Evolutionary conservation across 148 eudicot species (phyloP), one percentile per base, ranked within the genome.

Genomic region (Vaccinium vitisidaea): DNA sequence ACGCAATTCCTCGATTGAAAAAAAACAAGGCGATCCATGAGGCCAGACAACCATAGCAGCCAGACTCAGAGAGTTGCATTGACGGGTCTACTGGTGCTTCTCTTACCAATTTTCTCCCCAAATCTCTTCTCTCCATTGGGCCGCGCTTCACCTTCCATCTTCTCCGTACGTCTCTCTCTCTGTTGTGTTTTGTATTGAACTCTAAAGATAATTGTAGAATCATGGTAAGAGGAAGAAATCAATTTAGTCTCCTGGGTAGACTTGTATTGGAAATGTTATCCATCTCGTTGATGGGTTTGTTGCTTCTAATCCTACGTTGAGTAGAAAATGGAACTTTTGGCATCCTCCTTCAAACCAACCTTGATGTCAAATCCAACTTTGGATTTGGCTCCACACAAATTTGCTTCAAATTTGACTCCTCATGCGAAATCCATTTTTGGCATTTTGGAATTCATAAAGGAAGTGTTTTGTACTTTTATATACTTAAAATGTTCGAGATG

Each of bases 121-220:
- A 39, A 82, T 75, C 86, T 88, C 82, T 92, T 89, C 88, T 19
- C 86, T 48, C 92, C 92, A 6, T 86, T 89, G 32, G 86, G 88
- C 75, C 90, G 94, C 43, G 80, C 92, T 80, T 91, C 65, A 23
- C 89, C 88, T 50, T 87, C 92, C 55, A 69, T 88, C 50, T 90
- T 90, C 88, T 90, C 92, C n/a, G 88, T 89, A 86, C 30, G 88
- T 79, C 32, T n/a, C 86, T 39, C 74, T 55, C 61, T 78, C 84
- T 9, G 13, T 76, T 18, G 27, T 27, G 1, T 50, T 77, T 49
- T 77, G 10, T 23, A 23, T 32, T 48, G 80, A 77, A 77, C 56
- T 6, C 27, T 43, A 43, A 43, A 13, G 13, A n/a, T 23, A 25
- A 52, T 2, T 14, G 27, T 2, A 50, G 43, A 12, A 75, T 19